These are phyloP conservation scores for Thecaphora thlaspeos DNA, from an alignment of 1,284 basidiomycete species.

Conservation along the genomic window DNA sequence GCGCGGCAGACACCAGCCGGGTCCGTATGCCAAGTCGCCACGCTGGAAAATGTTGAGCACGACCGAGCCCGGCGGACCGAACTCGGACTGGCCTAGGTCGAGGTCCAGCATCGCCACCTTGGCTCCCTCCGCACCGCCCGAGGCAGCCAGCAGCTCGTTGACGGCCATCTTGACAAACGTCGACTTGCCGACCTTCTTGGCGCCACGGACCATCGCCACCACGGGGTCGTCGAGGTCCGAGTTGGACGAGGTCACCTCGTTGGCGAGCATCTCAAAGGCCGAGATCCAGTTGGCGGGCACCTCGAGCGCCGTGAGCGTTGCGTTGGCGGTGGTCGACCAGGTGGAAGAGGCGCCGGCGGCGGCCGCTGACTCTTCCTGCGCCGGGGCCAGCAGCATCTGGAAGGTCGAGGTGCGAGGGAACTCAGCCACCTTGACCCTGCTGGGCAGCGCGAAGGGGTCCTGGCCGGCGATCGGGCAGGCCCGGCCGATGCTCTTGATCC, in stretches of 20 bases:
- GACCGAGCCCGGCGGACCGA: slow-evolving; percentile 81
- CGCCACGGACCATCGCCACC: slow-evolving; percentile 71
- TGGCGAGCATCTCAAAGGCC: background rate
- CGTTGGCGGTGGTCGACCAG: background rate
- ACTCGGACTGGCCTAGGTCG: slow-evolving; percentile 91
- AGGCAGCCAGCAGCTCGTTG: slow-evolving; percentile 67
- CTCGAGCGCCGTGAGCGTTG: background rate
- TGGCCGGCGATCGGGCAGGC: background rate
- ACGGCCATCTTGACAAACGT: slow-evolving; percentile 74
- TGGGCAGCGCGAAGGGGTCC: background rate
- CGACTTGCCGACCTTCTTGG: slow-evolving; percentile 86
- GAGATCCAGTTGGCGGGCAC: background rate
- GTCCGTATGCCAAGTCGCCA: slow-evolving; percentile 23
- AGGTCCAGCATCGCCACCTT: slow-evolving; percentile 86
- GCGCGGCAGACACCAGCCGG: slow-evolving; percentile 60
- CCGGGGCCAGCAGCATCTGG: background rate
- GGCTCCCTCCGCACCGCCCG: too few species aligned
- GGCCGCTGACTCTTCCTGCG: background rate
- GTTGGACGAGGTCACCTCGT: background rate
- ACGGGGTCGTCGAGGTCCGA: slow-evolving; percentile 18
- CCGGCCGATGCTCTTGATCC: background rate
- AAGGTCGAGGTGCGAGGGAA: background rate
- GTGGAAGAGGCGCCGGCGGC: too few species aligned
- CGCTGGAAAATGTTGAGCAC: slow-evolving; percentile 69
- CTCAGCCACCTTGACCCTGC: background rate